phyloP scores from a whole-genome alignment of 768 basidiomycete species.

The Pleurotus salmoneostramineus region DNA sequence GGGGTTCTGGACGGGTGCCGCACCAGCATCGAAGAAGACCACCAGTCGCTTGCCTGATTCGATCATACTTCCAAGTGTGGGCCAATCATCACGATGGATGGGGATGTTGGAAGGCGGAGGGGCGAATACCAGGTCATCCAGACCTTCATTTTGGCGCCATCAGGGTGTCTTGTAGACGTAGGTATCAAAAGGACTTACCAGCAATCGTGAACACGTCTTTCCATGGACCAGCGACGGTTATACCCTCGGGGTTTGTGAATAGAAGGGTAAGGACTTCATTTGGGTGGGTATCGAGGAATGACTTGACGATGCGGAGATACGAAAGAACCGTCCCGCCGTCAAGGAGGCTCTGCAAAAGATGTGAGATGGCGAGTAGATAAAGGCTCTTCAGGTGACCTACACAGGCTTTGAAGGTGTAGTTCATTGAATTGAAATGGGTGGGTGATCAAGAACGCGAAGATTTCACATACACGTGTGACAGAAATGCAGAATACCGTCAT shows the following conservation, averaged over 20 bases:
- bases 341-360: slow-evolving; percentile 32
- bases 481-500: slow-evolving; percentile 49
- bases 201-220: slow-evolving; percentile 46
- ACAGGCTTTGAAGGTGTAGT: neutral
- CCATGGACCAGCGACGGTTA: slow-evolving; percentile 44
- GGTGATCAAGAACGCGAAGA: neutral
- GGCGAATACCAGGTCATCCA: neutral
- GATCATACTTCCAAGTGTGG: slow-evolving; percentile 44
- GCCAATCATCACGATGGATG: slow-evolving; percentile 32
- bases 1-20: slow-evolving; percentile 20
- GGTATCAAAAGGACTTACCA: slow-evolving; percentile 24
- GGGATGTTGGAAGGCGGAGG: slow-evolving; percentile 7
- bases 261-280: slow-evolving; percentile 62
- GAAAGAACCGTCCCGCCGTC: slow-evolving; percentile 46
- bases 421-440: neutral
- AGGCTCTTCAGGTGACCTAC: slow-evolving; percentile 19
- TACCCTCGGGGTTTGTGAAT: slow-evolving; percentile 62
- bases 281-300: slow-evolving; percentile 54
- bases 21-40: slow-evolving; percentile 42
- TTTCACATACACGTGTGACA: slow-evolving; percentile 57
- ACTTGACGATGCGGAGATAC: slow-evolving; percentile 49
- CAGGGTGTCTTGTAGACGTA: neutral
- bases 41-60: slow-evolving; percentile 40
- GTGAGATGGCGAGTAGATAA: neutral
- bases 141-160: neutral